phyloP scores from a whole-genome alignment of 2,329 filamentous ascomycete species.

The Rhinocladiella mackenziei region DNA sequence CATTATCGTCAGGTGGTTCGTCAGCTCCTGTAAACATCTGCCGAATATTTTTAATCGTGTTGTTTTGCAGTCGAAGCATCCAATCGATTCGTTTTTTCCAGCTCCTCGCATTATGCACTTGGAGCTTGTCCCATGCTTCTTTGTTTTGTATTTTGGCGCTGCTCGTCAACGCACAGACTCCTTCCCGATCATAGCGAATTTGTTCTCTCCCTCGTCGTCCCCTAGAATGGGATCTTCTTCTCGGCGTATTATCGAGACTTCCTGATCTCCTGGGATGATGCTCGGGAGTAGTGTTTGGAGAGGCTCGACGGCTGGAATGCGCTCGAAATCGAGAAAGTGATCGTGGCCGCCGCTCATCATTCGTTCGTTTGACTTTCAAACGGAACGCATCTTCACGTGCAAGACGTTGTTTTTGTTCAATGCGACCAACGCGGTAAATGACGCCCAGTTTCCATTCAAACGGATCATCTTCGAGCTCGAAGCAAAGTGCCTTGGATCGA shows the following conservation, averaged over 20 bases:
- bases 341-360: slow-evolving; percentile 58
- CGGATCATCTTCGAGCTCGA: slow-evolving; percentile 90
- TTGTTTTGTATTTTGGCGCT: slow-evolving; percentile 67
- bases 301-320: slow-evolving; percentile 47
- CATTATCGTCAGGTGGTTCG: slow-evolving; percentile 72
- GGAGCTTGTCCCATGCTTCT: slow-evolving; percentile 70
- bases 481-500: slow-evolving; percentile 73
- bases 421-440: slow-evolving; percentile 83
- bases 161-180: slow-evolving; percentile 66
- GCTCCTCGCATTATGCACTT: slow-evolving; percentile 77
- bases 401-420: slow-evolving; percentile 85
- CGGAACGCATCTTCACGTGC: slow-evolving; percentile 87
- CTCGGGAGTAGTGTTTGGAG: slow-evolving; percentile 33
- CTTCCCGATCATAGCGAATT: slow-evolving; percentile 73
- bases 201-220: slow-evolving; percentile 36
- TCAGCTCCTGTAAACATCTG: slow-evolving; percentile 77
- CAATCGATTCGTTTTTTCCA: slow-evolving; percentile 90
- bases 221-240: slow-evolving; percentile 33
- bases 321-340: slow-evolving; percentile 51
- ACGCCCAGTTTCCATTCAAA: slow-evolving; percentile 97
- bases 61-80: slow-evolving; percentile 64
- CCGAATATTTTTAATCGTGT: slow-evolving; percentile 73
- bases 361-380: slow-evolving; percentile 79
- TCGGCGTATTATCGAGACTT: slow-evolving; percentile 53
- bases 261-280: slow-evolving; percentile 35